phyloP scores from a whole-genome alignment of 2,329 filamentous ascomycete genomes.

The Biscogniauxia mediterranea region DNA sequence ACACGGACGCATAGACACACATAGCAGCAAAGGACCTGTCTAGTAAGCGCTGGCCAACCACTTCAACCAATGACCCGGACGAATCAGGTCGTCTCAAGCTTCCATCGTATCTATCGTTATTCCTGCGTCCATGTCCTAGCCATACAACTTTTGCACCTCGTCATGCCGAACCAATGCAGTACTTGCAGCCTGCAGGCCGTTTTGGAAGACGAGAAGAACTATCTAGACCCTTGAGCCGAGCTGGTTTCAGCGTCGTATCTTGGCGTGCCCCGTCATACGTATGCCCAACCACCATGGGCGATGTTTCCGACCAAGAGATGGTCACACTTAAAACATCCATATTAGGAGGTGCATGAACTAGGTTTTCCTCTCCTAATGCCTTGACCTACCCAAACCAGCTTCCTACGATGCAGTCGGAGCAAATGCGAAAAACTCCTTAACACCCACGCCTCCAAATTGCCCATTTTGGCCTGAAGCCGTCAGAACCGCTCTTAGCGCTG shows the following conservation, averaged over 20 bases:
- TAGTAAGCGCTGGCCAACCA: not conserved
- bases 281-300: not conserved
- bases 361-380: not conserved
- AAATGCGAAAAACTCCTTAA: slow-evolving; percentile 30
- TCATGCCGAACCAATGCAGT: not conserved
- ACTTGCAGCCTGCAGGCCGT: not conserved
- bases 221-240: not conserved
- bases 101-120: too few species aligned
- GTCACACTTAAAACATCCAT: not conserved
- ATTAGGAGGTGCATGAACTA: not conserved
- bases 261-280: not conserved
- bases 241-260: not conserved
- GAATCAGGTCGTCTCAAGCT: not conserved
- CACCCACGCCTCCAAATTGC: slow-evolving; percentile 24
- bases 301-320: not conserved
- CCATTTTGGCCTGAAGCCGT: slow-evolving; percentile 22
- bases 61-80: not conserved
- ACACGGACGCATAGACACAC: not conserved
- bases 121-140: too few species aligned
- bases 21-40: not conserved
- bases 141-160: not conserved
- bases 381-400: not conserved
- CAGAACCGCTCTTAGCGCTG: slow-evolving; percentile 21
- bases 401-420: slow-evolving; percentile 8
- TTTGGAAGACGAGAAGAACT: not conserved